Evolutionary conservation across 1,284 basidiomycete species (phyloP).

Genomic region (Ustilago curta): DNA sequence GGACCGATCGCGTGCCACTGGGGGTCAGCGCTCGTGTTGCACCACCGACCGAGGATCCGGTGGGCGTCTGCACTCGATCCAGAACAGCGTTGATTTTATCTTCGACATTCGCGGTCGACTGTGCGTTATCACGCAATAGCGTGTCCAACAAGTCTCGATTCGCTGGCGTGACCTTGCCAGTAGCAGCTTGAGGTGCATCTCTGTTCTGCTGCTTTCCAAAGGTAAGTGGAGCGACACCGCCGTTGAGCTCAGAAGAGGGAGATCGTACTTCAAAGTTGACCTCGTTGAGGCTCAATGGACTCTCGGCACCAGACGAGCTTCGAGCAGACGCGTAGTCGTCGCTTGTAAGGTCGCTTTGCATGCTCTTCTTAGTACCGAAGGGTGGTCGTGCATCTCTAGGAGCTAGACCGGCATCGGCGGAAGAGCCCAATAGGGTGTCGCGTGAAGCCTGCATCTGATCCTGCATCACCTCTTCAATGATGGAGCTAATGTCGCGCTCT

Average conservation of each 20-base stretch:
- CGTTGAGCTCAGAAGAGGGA: constrained; percentile 11
- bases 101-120: constrained; percentile 32
- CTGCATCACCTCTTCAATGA: constrained; percentile 80
- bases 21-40: constrained; percentile 2
- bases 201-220: constrained; percentile 13
- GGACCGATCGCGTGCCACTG: neutral
- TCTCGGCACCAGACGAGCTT: constrained; percentile 28
- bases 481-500: constrained; percentile 89
- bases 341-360: constrained; percentile 47
- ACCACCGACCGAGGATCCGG: neutral
- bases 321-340: constrained; percentile 51
- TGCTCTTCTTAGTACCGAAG: constrained; percentile 33
- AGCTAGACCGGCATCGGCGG: constrained; percentile 9
- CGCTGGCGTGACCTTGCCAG: neutral
- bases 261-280: constrained; percentile 38
- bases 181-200: neutral
- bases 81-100: constrained; percentile 60
- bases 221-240: constrained; percentile 22
- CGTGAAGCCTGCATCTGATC: constrained; percentile 43
- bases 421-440: constrained; percentile 10
- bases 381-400: constrained; percentile 24
- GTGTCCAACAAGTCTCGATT: constrained; percentile 50
- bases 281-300: constrained; percentile 51
- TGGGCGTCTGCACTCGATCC: constrained; percentile 37
- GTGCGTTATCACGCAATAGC: constrained; percentile 25